phyloP scores from a whole-genome alignment of 2,329 filamentous ascomycete genomes.

The Sclerotinia subarctica region DNA sequence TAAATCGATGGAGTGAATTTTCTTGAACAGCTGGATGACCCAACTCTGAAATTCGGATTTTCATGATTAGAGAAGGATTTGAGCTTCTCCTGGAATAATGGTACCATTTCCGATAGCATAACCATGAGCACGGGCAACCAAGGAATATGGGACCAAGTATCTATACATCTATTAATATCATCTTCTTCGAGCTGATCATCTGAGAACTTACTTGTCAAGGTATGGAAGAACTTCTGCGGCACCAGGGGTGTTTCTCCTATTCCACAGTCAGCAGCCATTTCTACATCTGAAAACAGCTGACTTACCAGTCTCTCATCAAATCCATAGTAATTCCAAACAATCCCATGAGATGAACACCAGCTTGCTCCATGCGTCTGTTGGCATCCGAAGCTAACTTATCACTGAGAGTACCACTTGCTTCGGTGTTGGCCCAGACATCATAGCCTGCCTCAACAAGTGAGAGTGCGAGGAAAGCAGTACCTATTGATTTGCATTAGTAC shows the following conservation, averaged over 20 bases:
- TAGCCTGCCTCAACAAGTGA: slow-evolving; percentile 69
- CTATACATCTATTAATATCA: slow-evolving; percentile 25
- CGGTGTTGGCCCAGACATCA: slow-evolving; percentile 69
- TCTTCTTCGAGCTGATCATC: background rate
- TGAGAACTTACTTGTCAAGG: slow-evolving; percentile 49
- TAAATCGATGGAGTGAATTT: background rate
- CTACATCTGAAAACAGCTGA: background rate
- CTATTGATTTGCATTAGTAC: slow-evolving; percentile 33
- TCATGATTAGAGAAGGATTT: background rate
- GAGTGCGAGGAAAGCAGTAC: slow-evolving; percentile 70
- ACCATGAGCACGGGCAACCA: slow-evolving; percentile 59
- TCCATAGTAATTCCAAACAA: slow-evolving; percentile 36
- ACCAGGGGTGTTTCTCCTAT: slow-evolving; percentile 43
- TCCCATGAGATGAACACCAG: slow-evolving; percentile 55
- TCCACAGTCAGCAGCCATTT: slow-evolving; percentile 10
- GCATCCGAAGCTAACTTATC: slow-evolving; percentile 58
- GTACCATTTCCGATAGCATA: slow-evolving; percentile 60
- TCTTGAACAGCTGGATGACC: background rate
- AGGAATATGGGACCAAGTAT: slow-evolving; percentile 63
- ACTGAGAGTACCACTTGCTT: slow-evolving; percentile 66
- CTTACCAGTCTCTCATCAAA: slow-evolving; percentile 35
- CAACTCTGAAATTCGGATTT: background rate
- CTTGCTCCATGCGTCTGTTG: slow-evolving; percentile 63
- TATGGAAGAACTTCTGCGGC: slow-evolving; percentile 57
- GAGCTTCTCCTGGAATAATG: slow-evolving; percentile 52